Base-by-base conservation (phyloP, 345 rosid species). In the Barbarea vulgaris region DNA sequence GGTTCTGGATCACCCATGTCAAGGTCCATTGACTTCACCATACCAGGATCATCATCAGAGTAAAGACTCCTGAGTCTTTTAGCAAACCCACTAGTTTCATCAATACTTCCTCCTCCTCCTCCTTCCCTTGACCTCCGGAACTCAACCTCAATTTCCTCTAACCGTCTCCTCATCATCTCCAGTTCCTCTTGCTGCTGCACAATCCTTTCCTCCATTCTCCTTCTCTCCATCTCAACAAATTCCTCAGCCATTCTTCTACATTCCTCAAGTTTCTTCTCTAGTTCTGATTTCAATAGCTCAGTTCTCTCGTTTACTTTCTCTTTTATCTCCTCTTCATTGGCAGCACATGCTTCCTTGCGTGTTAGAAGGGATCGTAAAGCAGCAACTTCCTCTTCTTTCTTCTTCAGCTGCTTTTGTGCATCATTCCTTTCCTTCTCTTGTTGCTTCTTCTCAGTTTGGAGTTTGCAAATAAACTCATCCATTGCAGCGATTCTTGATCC, bases 11-110 rank as follows among this genome's bases (percentile, higher is more conserved):
- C 98, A 60, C 96, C 85, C 93, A 82, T 91, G 84, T 92, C 99
- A 70, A 95, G 77, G 48, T 92, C 97, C 97, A 95, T 95, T n/a
- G 99, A 95, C 79, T 90, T 95, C 28, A 92, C 99, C 99, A 92
- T 95, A 71, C 90, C 91, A 15, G 86, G 91, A 48, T 86, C 96
- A 53, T 90, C 99, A 75, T 89, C 96, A 53, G 83, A 84, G 78
- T 81, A 85, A 21, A 81, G 80, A 51, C 84, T 82, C 81, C 78
- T 9, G 36, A 95, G 75, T 85, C 90, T 89, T 78, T 81, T 87
- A 12, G 91, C 91, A 83, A 95, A 90, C 76, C 85, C 84, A 73
- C 92, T 83, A 19, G 85, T 87, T 48, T 68, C 81, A 62, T 78
- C 83, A 46, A 41, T 58, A 12, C 68, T 82, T 28, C 30, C 30